Conservation (phyloP, 495 filamentous ascomycete species). For the Mytilinidion resinicola region DNA sequence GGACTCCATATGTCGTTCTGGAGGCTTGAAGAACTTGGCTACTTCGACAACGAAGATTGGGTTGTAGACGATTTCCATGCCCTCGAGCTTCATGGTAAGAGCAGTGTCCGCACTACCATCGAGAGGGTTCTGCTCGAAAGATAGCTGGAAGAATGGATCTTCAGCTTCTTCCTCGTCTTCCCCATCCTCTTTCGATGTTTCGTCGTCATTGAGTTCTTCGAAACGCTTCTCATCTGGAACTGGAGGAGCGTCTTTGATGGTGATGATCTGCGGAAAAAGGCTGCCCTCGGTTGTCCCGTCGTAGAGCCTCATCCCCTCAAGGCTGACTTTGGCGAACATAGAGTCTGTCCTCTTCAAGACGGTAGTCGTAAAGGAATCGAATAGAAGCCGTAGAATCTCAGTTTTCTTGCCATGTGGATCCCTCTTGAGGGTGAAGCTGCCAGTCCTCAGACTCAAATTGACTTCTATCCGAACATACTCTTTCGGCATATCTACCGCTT, state of each 20-base stretch:
- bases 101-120: slow-evolving; percentile 87
- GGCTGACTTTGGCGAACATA: slow-evolving; percentile 75
- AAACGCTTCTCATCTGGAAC: slow-evolving; percentile 46
- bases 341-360: slow-evolving; percentile 84
- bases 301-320: slow-evolving; percentile 88
- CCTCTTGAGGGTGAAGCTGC: slow-evolving; percentile 86
- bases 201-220: slow-evolving; percentile 53
- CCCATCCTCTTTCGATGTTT: slow-evolving; percentile 33
- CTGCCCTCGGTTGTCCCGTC: slow-evolving; percentile 90
- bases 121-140: slow-evolving; percentile 90
- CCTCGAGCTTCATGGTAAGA: slow-evolving; percentile 84
- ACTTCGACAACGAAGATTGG: slow-evolving; percentile 85
- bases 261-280: slow-evolving; percentile 87
- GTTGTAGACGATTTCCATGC: slow-evolving; percentile 95
- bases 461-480: slow-evolving; percentile 90
- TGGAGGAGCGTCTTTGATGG: slow-evolving; percentile 77
- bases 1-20: slow-evolving; percentile 95
- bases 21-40: slow-evolving; percentile 89
- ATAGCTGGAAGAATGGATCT: slow-evolving; percentile 79
- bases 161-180: slow-evolving; percentile 42
- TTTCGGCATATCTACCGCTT: slow-evolving; percentile 78
- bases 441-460: slow-evolving; percentile 80
- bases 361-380: slow-evolving; percentile 87
- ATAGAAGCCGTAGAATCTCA: slow-evolving; percentile 82
- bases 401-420: slow-evolving; percentile 72